Base-by-base conservation (phyloP, 495 filamentous ascomycete genomes). In the Penicillium macrosclerotiorum region DNA sequence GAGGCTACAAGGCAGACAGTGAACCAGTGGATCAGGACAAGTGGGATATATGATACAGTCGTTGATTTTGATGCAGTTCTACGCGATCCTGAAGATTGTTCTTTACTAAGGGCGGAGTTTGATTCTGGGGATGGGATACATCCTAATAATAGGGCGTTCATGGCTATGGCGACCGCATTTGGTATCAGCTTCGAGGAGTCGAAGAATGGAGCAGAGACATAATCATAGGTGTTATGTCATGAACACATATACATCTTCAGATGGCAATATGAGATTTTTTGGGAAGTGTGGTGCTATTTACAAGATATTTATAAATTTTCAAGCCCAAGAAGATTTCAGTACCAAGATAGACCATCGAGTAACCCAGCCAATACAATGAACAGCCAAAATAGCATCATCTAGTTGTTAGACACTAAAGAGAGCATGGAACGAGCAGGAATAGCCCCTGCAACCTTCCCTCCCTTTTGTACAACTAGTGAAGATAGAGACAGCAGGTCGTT, bases 111-210 rank as follows among this genome's bases (percentile, higher is more conserved):
- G 29, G 53, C 35, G 13, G 49, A 73, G 56, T 86, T 72, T 57
- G 77, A 89, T 48, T 78, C 81, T 3, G 86, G 86, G 0, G 86
- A 88, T 64, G 79, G 80, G 56, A 59, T 90, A 54, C 85, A 90
- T 71, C 83, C 83, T 0, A 88, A 83, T 64, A 74, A 71, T n/a
- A 69, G 60, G 6, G 84, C 79, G 0, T 89, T 79, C 60, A 69
- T 82, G 54, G 75, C 71, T 0, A 72, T 89, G 55, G 85, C 82
- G 4, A 69, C 79, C 54, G 59, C 64, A 25, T 83, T 87, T 49
- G 79, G 79, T 3, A 48, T 88, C 47, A 71, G 7, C 53, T 87
- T 8, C 82, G 86, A 29, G 22, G 18, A 4, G 30, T n/a, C 8
- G 7, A 31, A 34, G 12, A 2, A 5, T 13, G 23, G 4, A 24